Base-by-base conservation (phyloP, 1,284 basidiomycete genomes). In the Cystobasidium slooffiae region DNA sequence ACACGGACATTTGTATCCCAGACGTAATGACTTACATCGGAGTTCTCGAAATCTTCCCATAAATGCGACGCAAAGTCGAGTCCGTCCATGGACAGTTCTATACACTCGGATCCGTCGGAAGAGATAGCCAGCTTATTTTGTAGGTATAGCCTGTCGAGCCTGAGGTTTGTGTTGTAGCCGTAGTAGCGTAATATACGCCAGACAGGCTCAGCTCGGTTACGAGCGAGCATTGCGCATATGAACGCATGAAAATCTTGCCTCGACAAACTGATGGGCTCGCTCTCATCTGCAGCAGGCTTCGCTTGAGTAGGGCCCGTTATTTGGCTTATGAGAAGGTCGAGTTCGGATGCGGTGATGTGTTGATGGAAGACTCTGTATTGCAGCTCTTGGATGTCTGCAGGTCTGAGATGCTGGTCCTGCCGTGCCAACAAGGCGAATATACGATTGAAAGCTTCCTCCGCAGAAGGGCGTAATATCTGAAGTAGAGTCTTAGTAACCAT, bases 121-220 rank as follows among this genome's bases (percentile, higher is more conserved):
- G 37, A 10, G 7, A 43, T 10, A 6, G n/a, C 51, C 10, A 73
- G 20, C 39, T 66, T 73, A 6, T 62, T 62, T 4, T 43, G 53
- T 16, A 51, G 3, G 41, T 55, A 66, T 3, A 14, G 10, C 3
- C 53, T 46, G 8, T 37, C 52, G 7, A 73, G 53, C 22, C 47
- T 52, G 4, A 73, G 44, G 20, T 47, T 20, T 8, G 20, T 56
- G 31, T 44, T 20, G 24, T 66, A 73, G 39, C 70, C 70, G 22
- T 73, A 73, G 20, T 31, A 66, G 6, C 52, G 61, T 8, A 73
- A 53, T n/a, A 65, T 65, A 20, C 37, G 43, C 70, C 70, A 73
- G 24, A 73, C 62, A 39, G 51, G 31, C 44, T 73, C 70, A 7
- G 44, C 53, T 37, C 70, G n/a, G 1, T 52, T 52, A 39, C 63